A percentile compares a stretch with the other conserved stretches of the same genome.
Conservation (phyloP, 169 alveolate genomes). For the Plasmodium sp. region DNA sequence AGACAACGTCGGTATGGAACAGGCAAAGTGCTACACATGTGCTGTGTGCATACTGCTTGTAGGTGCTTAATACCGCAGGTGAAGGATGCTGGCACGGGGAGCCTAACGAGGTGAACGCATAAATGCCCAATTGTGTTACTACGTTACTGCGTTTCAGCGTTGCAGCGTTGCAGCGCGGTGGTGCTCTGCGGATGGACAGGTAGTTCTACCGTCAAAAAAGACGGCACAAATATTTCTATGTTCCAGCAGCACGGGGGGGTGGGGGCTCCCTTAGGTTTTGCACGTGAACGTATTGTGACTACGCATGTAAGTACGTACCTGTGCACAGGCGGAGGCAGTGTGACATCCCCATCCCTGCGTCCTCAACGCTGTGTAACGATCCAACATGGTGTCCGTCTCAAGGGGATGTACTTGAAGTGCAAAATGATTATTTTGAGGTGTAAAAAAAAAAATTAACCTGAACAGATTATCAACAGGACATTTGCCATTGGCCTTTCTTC, state of each 20-base stretch:
- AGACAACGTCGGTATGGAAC: neutral
- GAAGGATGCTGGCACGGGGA: neutral
- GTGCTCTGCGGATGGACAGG: neutral
- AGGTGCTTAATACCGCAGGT: neutral
- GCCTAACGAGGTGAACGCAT: neutral
- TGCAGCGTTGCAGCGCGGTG: neutral
- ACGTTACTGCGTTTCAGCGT: too few species aligned
- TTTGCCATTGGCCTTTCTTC: neutral
- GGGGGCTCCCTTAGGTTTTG: neutral
- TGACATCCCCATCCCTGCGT: neutral
- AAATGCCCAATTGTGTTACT: neutral
- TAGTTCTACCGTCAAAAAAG: neutral
- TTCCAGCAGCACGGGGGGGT: neutral
- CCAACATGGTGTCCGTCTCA: constrained; percentile 2
- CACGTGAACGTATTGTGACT: neutral
- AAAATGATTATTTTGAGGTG: neutral
- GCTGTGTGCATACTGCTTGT: neutral
- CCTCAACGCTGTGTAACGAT: neutral
- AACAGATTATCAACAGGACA: neutral
- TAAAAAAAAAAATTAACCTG: neutral
- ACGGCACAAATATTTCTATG: neutral
- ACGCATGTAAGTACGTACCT: neutral
- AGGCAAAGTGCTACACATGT: neutral
- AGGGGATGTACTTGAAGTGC: neutral
- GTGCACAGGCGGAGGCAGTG: neutral